A percentile compares a stretch with the other conserved stretches of the same genome.
These are phyloP conservation scores for Fusarium mangiferae DNA, from an alignment of 2,329 filamentous ascomycete species.

Conservation along the genomic window DNA sequence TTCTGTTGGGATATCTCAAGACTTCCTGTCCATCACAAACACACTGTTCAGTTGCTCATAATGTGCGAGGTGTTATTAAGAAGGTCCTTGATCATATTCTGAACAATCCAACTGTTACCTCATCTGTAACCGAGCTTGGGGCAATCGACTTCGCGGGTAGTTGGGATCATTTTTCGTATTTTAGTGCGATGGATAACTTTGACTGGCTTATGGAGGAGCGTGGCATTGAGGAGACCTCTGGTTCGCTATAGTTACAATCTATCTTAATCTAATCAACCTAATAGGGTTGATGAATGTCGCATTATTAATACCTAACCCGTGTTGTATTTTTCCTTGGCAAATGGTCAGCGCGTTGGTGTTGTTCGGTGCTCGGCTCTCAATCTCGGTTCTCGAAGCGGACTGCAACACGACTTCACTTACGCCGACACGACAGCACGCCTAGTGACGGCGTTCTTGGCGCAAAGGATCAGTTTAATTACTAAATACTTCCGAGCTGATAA, in stretches of 20 bases:
- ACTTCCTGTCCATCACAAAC: neutral
- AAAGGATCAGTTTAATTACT: rapidly evolving
- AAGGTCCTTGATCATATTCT: neutral
- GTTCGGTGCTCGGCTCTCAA: neutral
- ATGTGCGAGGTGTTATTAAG: neutral
- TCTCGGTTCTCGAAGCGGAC: neutral
- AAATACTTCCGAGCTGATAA: neutral
- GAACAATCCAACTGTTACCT: neutral
- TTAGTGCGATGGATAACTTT: neutral
- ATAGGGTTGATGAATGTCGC: no score
- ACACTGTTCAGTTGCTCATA: neutral
- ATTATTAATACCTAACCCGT: no score
- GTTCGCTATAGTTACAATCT: neutral
- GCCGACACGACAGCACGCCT: rapidly evolving
- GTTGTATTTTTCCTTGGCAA: no score
- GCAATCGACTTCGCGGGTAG: neutral
- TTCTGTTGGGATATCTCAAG: neutral
- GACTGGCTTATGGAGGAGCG: neutral
- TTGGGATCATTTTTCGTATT: neutral
- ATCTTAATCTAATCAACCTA: rapidly evolving
- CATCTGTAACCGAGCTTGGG: rapidly evolving
- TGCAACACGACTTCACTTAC: rapidly evolving
- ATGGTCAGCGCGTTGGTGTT: neutral
- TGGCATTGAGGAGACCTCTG: rapidly evolving
- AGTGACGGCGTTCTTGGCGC: rapidly evolving